Conservation (phyloP, 2,329 filamentous ascomycete genomes). For the Talaromyces sp. region DNA sequence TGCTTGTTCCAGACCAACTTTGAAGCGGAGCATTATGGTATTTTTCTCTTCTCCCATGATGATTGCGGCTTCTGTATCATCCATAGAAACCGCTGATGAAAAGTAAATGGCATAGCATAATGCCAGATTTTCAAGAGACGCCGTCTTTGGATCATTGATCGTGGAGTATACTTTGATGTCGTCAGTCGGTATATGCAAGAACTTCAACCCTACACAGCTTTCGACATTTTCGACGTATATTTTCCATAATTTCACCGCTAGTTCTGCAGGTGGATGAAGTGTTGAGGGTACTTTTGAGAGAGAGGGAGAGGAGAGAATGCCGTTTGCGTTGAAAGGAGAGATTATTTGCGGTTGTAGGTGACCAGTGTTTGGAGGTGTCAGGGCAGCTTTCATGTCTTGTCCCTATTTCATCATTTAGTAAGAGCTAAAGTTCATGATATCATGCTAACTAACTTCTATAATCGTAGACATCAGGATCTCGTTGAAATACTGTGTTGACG, state of each 20-base stretch:
- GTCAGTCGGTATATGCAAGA: constrained; percentile 22
- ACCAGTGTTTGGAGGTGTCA: constrained; percentile 6
- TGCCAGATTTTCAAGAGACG: constrained; percentile 16
- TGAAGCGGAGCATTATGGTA: constrained; percentile 15
- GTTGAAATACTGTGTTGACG: constrained; percentile 14
- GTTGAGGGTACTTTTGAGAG: constrained; percentile 10
- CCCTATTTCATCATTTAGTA: constrained; percentile 19
- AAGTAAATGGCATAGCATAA: constrained; percentile 25
- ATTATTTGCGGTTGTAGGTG: background rate
- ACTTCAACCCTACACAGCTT: constrained; percentile 19
- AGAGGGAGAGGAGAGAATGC: constrained; percentile 17
- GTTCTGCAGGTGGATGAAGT: constrained; percentile 17
- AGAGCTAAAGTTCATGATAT: background rate
- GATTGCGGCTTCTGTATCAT: constrained; percentile 15
- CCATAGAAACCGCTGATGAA: constrained; percentile 14
- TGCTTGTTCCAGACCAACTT: constrained; percentile 31
- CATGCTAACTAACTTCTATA: background rate
- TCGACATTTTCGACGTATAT: constrained; percentile 22
- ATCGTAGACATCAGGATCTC: constrained; percentile 13
- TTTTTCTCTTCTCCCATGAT: constrained; percentile 10
- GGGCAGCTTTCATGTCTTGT: background rate
- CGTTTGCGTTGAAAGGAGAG: constrained; percentile 15
- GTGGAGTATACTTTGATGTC: constrained; percentile 22
- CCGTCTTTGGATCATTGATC: constrained; percentile 18
- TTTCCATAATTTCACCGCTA: constrained; percentile 24